Conservation (phyloP, 192 early-diverging fungal species). For the Neocallimastix lanati region DNA sequence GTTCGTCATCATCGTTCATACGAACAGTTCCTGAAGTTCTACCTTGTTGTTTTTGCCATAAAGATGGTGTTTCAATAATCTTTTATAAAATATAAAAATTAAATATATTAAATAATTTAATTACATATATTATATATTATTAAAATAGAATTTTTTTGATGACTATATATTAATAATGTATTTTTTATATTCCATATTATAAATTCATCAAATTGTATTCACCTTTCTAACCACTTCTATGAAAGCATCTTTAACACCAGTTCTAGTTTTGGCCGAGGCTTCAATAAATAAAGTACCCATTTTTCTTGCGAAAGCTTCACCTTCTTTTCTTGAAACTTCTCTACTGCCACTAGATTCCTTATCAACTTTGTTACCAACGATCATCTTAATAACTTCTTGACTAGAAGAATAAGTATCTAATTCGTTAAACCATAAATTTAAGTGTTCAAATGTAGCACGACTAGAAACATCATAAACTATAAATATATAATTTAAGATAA, state of each 20-base stretch:
- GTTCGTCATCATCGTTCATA: neutral
- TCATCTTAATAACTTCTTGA: constrained; percentile 83
- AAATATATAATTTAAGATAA: no score
- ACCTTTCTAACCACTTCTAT: constrained; percentile 86
- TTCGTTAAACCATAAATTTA: constrained; percentile 89
- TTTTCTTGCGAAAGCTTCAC: constrained; percentile 71
- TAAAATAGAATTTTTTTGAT: no score
- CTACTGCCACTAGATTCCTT: constrained; percentile 47
- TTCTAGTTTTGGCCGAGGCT: constrained; percentile 84
- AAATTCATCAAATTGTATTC: no score
- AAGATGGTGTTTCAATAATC: constrained; percentile 48
- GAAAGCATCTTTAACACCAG: constrained; percentile 84
- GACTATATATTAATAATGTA: no score
- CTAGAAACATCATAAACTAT: constrained; percentile 95
- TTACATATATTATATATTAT: no score
- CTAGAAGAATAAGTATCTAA: constrained; percentile 77
- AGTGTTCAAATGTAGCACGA: constrained; percentile 78
- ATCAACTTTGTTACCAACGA: constrained; percentile 97
- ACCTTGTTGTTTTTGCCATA: constrained; percentile 34
- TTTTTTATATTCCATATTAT: no score
- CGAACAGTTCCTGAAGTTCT: neutral
- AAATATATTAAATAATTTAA: no score
- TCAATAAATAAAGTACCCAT: constrained; percentile 89
- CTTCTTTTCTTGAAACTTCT: constrained; percentile 70
- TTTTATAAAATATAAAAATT: neutral